Percentiles rank a stretch among this genome's conserved stretches.
Evolutionary conservation across 1,284 basidiomycete species (phyloP).

Genomic region (Irpex lacteus): DNA sequence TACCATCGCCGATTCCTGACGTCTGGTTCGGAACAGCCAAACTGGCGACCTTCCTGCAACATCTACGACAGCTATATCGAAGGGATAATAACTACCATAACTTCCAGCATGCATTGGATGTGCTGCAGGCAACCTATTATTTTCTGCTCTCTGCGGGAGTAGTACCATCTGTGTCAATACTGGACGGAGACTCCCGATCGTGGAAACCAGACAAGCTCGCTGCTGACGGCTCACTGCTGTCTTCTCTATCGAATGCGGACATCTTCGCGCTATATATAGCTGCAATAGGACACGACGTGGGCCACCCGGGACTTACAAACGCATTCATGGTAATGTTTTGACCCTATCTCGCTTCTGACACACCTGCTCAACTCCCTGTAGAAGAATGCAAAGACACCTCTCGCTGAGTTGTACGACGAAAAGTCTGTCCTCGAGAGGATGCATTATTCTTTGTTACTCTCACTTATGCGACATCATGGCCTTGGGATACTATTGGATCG

Average conservation of each 20-base stretch:
- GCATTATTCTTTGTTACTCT: slow-evolving; percentile 86
- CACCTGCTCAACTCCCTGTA: slow-evolving; percentile 29
- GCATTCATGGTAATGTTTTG: slow-evolving; percentile 78
- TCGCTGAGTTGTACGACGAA: slow-evolving; percentile 85
- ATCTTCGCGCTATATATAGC: slow-evolving; percentile 84
- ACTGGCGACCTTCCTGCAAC: slow-evolving; percentile 74
- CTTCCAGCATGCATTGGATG: slow-evolving; percentile 92
- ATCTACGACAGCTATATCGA: slow-evolving; percentile 84
- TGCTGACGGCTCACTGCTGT: slow-evolving; percentile 41
- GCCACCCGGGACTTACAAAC: slow-evolving; percentile 91
- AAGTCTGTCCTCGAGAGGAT: slow-evolving; percentile 91
- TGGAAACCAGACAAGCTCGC: slow-evolving; percentile 46
- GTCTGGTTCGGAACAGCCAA: slow-evolving; percentile 43
- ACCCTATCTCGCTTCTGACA: not conserved
- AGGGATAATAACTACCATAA: slow-evolving; percentile 93
- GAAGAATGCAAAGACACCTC: slow-evolving; percentile 90
- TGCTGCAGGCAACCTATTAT: slow-evolving; percentile 87
- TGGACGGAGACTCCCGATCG: slow-evolving; percentile 38
- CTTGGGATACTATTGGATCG: slow-evolving; percentile 11
- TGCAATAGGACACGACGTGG: slow-evolving; percentile 94
- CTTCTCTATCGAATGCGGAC: slow-evolving; percentile 61
- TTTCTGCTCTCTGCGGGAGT: slow-evolving; percentile 77
- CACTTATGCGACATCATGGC: slow-evolving; percentile 74
- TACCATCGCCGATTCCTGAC: not conserved
- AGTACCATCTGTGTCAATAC: slow-evolving; percentile 71